Base-by-base conservation (phyloP, 176 grass and related monocot genomes). In the Carex littledalei region DNA sequence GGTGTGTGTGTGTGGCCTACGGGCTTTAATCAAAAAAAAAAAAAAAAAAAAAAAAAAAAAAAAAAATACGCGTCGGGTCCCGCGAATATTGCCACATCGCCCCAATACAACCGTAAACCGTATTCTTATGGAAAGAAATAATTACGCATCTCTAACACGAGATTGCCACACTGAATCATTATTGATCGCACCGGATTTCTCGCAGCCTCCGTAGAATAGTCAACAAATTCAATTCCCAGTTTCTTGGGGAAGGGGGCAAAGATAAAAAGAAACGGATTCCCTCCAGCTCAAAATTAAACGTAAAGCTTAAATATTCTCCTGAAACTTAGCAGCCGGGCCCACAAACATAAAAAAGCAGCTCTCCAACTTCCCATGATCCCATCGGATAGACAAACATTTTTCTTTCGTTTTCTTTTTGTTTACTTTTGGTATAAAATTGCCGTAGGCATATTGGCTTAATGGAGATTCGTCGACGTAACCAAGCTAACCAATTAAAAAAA, bases 181-280 rank as follows among this genome's bases (percentile, higher is more conserved):
- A 13, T 3, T 68, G 5, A 68, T 18, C 45, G 6, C 43, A 26
- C 20, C 47, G 50, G 20, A 26, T 24, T 50, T 50, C 39, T 41
- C 10, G 13, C 15, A 12, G 24, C n/a, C 4, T 52, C 6, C 15
- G 73, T 49, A 2, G 9, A 49, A 24, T 53, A 14, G 4, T 78
- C 12, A 78, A 78, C 45, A 56, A 24, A 84, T 55, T 8, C 9
- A 61, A 72, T 67, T 76, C 32, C 81, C 54, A 12, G 34, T 84
- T 84, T 84, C 67, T 88, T 68, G 80, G 58, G 39, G 26, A 47
- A 78, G 58, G 82, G 50, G 69, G 41, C 70, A 31, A 31, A 37
- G 47, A 4, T 17, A 14, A 26, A 45, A 39, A 37, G 2, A 62
- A 76, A 14, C 12, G 3, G 12, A 69, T 64, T 15, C 18, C 61